A percentile compares a stretch with the other conserved stretches of the same genome.
phyloP scores from a whole-genome alignment of 2,329 filamentous ascomycete genomes.

The Alternaria alternata region DNA sequence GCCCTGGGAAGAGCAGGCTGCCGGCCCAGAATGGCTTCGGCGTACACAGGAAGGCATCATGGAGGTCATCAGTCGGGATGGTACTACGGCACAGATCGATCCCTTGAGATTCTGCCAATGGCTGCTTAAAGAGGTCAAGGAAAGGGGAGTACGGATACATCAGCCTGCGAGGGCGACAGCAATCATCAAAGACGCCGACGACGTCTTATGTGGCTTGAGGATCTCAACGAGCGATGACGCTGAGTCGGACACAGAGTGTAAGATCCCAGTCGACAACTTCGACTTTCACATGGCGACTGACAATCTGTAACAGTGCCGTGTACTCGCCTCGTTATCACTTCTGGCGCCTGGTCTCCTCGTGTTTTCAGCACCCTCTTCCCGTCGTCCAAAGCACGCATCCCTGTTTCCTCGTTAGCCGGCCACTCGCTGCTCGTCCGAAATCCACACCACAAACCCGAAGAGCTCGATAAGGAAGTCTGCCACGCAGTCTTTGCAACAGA shows the following conservation, averaged over 20 bases:
- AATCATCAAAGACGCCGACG: conserved; percentile 60
- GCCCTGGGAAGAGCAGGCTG: conserved; percentile 33
- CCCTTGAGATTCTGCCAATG: conserved; percentile 72
- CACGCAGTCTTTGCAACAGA: conserved; percentile 75
- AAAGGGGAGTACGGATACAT: conserved; percentile 70
- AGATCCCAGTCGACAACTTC: not conserved
- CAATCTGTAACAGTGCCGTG: conserved; percentile 62
- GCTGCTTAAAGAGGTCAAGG: conserved; percentile 65
- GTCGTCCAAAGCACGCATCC: conserved; percentile 60
- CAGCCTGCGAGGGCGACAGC: conserved; percentile 67
- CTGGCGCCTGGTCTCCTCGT: conserved; percentile 74
- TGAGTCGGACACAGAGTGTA: conserved; percentile 18
- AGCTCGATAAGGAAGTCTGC: conserved; percentile 60
- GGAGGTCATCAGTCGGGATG: conserved; percentile 68
- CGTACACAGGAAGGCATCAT: conserved; percentile 63
- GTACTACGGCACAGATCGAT: conserved; percentile 73
- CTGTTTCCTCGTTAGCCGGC: conserved; percentile 70
- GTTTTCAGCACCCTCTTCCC: conserved; percentile 74
- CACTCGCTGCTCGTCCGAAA: conserved; percentile 74
- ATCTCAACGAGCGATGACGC: conserved; percentile 16
- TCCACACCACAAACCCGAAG: conserved; percentile 59
- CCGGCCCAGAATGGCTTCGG: conserved; percentile 67
- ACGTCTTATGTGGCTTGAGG: conserved; percentile 61
- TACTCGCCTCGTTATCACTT: conserved; percentile 70
- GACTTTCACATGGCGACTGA: conserved; percentile 19